These are phyloP conservation scores for Verticillium dahliae DNA, from an alignment of 2,329 filamentous ascomycete genomes.

Conservation along the genomic window DNA sequence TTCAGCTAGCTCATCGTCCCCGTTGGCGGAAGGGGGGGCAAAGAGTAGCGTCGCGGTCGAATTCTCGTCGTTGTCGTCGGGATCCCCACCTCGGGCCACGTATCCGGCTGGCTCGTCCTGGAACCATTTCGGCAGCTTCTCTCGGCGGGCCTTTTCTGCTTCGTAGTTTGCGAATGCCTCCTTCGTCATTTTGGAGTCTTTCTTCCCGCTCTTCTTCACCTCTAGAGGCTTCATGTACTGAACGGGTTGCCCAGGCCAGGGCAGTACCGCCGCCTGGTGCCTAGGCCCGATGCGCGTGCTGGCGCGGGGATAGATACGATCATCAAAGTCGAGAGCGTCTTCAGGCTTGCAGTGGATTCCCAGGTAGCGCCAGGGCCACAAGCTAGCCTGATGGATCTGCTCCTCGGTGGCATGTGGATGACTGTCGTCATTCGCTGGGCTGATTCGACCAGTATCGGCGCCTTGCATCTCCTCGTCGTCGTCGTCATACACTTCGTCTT, in stretches of 20 bases:
- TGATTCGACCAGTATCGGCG: slow-evolving; percentile 54
- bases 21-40: slow-evolving; percentile 60
- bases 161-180: slow-evolving; percentile 75
- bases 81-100: slow-evolving; percentile 74
- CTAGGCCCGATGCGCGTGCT: slow-evolving; percentile 87
- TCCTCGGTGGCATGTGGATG: slow-evolving; percentile 65
- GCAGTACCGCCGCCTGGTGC: slow-evolving; percentile 78
- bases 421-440: slow-evolving; percentile 53
- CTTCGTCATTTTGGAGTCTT: slow-evolving; percentile 70
- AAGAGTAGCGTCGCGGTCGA: slow-evolving; percentile 73
- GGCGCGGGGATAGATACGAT: slow-evolving; percentile 92
- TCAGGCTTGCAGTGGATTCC: slow-evolving; percentile 94
- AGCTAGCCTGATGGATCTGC: slow-evolving; percentile 84
- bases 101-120: slow-evolving; percentile 88
- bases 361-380: slow-evolving; percentile 95
- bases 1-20: slow-evolving; percentile 55
- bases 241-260: slow-evolving; percentile 85
- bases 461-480: slow-evolving; percentile 63
- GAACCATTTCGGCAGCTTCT: slow-evolving; percentile 85
- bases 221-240: slow-evolving; percentile 85
- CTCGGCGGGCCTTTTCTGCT: slow-evolving; percentile 70
- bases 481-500: slow-evolving; percentile 58
- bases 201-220: slow-evolving; percentile 75
- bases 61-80: slow-evolving; percentile 61
- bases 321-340: slow-evolving; percentile 93